Percentiles rank a stretch among this genome's conserved stretches.
Evolutionary conservation across 2,329 filamentous ascomycete species (phyloP).

Genomic region (Sporothrix brasiliensis): DNA sequence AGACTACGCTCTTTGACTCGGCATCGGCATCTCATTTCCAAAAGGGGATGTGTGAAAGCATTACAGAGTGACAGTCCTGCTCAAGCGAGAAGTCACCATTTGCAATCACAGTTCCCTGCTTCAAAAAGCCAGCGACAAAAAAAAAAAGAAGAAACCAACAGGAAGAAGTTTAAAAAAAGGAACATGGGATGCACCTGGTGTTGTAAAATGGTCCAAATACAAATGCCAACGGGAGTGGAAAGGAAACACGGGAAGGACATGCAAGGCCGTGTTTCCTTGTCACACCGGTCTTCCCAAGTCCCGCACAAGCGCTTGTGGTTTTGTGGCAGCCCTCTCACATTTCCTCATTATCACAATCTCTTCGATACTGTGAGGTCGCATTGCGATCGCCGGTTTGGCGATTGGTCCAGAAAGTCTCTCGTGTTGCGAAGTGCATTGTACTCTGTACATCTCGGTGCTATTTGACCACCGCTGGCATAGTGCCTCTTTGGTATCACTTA

Average conservation of each 20-base stretch:
- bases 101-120: not conserved
- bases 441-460: not conserved
- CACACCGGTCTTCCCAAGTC: conserved; percentile 22
- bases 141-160: not conserved
- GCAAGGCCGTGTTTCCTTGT: not conserved
- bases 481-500: not conserved
- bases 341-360: not conserved
- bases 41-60: not conserved
- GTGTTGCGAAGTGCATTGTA: not conserved
- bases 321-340: not conserved
- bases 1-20: not conserved
- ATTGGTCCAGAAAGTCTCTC: not conserved
- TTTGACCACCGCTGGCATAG: conserved; percentile 1
- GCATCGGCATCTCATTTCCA: conserved; percentile 3
- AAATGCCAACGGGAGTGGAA: not conserved
- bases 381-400: conserved; percentile 14
- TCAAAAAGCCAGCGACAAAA: not conserved
- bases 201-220: not conserved
- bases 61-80: not conserved
- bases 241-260: conserved; percentile 1
- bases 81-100: conserved; percentile 1
- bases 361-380: not conserved
- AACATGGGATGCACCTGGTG: not conserved
- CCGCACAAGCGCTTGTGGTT: not conserved
- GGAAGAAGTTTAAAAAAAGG: not conserved